A percentile compares a stretch with the other conserved stretches of the same genome.
Conservation (phyloP, 2,329 filamentous ascomycete genomes). For the Trichoderma sp. region DNA sequence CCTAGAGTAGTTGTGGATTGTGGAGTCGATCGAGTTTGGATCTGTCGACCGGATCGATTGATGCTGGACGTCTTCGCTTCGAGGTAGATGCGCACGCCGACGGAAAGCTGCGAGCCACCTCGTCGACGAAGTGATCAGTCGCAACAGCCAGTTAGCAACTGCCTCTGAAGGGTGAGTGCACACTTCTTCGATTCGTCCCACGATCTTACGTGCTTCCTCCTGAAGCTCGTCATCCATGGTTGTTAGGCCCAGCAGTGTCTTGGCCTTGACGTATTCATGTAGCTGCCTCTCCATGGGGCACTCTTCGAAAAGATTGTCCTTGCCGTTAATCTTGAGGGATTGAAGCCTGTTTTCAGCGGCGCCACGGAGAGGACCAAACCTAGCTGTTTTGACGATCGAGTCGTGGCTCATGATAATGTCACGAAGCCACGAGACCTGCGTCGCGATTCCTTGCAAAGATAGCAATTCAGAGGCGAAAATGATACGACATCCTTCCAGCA, state of each 20-base stretch:
- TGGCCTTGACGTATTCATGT: conserved; percentile 52
- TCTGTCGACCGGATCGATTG: conserved; percentile 51
- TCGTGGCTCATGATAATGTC: conserved; percentile 56
- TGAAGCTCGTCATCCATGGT: conserved; percentile 61
- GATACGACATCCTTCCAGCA: conserved; percentile 58
- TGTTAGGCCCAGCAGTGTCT: conserved; percentile 54
- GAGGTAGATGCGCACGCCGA: conserved; percentile 55
- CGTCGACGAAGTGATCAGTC: conserved; percentile 48
- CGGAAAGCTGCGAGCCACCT: conserved; percentile 58
- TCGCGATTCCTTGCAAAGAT: conserved; percentile 40
- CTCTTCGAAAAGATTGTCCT: conserved; percentile 55
- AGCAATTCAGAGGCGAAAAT: conserved; percentile 54
- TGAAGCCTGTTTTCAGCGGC: conserved; percentile 48
- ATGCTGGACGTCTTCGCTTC: conserved; percentile 54
- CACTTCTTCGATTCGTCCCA: conserved; percentile 55
- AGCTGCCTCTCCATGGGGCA: conserved; percentile 57
- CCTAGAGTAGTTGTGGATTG: conserved; percentile 56
- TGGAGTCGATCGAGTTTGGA: conserved; percentile 56
- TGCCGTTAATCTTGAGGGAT: conserved; percentile 55
- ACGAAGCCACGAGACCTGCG: conserved; percentile 53
- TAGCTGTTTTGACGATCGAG: conserved; percentile 42
- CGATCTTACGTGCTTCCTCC: conserved; percentile 56
- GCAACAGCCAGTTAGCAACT: conserved; percentile 56
- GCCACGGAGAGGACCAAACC: conserved; percentile 47
- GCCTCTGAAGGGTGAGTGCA: conserved; percentile 49